Conservation (phyloP, 2,329 filamentous ascomycete genomes). For the Samsoniella hepiali region DNA sequence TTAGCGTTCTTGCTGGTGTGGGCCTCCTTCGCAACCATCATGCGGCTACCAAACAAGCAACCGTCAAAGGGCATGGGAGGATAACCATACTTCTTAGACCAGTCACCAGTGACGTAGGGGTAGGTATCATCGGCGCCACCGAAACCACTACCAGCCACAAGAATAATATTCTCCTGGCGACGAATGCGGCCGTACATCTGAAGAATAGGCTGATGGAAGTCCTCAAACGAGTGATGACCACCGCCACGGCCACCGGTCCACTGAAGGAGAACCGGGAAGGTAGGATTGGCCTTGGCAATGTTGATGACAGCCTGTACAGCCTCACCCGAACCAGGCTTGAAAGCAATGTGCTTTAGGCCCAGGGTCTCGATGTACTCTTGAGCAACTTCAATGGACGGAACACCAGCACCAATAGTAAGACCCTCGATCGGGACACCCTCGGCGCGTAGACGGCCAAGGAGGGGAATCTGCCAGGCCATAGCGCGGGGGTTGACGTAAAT, state of each 20-base stretch:
- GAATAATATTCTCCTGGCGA: constrained; percentile 79
- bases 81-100: constrained; percentile 84
- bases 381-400: constrained; percentile 88
- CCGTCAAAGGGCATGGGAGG: constrained; percentile 94
- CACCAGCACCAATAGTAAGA: constrained; percentile 87
- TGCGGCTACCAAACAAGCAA: constrained; percentile 83
- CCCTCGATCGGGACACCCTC: constrained; percentile 90
- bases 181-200: constrained; percentile 89
- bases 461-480: constrained; percentile 89
- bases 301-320: constrained; percentile 88
- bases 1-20: constrained; percentile 85
- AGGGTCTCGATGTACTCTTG: constrained; percentile 93
- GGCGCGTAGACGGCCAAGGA: constrained; percentile 73
- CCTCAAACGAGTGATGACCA: constrained; percentile 91
- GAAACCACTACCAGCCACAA: constrained; percentile 89
- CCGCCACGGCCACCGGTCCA: constrained; percentile 94
- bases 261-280: constrained; percentile 88
- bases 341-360: constrained; percentile 86
- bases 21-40: constrained; percentile 93
- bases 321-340: constrained; percentile 89
- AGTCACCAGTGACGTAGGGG: constrained; percentile 84
- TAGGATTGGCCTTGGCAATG: constrained; percentile 89
- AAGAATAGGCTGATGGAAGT: constrained; percentile 89
- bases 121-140: constrained; percentile 88
- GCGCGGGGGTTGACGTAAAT: constrained; percentile 88